Percentiles rank a stretch among this genome's conserved stretches.
Evolutionary conservation across 2,329 filamentous ascomycete species (phyloP).

Genomic region (Teratosphaeria nubilosa): DNA sequence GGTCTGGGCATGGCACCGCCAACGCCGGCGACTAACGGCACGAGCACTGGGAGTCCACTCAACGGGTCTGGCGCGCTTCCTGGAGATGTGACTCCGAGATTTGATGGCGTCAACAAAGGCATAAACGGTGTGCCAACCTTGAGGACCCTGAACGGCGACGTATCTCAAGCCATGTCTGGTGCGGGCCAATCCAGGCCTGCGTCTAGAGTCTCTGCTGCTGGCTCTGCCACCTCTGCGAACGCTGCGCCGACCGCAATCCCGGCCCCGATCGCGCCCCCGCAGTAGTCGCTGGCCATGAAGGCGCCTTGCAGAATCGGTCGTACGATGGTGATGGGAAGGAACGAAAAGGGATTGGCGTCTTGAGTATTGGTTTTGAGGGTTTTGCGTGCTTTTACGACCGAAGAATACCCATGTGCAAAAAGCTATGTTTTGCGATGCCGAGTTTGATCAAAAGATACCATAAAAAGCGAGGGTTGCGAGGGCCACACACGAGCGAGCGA

Average conservation of each 20-base stretch:
- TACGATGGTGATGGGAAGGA: neutral
- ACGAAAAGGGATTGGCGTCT: neutral
- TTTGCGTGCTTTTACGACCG: neutral
- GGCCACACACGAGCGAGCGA: neutral
- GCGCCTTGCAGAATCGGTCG: neutral
- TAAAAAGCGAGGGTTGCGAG: neutral
- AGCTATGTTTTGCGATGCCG: neutral
- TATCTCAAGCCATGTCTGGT: neutral
- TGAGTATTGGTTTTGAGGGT: neutral
- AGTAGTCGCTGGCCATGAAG: conserved; percentile 12
- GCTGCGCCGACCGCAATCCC: conserved; percentile 19
- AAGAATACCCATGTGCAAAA: conserved; percentile 6
- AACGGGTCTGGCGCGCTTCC: conserved; percentile 3
- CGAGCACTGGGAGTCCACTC: neutral
- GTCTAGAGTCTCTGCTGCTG: neutral
- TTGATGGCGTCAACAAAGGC: conserved; percentile 12
- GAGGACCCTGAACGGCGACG: neutral
- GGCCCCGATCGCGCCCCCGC: conserved; percentile 29
- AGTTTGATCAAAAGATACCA: neutral
- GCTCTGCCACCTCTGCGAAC: neutral
- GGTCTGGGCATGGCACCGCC: conserved; percentile 24
- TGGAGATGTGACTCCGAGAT: conserved; percentile 28
- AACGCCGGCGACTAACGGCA: conserved; percentile 3
- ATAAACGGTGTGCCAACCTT: neutral
- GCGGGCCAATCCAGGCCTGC: neutral